These are phyloP conservation scores for Leishmania lainsoni DNA, from an alignment of 208 protist species.

Conservation along the genomic window DNA sequence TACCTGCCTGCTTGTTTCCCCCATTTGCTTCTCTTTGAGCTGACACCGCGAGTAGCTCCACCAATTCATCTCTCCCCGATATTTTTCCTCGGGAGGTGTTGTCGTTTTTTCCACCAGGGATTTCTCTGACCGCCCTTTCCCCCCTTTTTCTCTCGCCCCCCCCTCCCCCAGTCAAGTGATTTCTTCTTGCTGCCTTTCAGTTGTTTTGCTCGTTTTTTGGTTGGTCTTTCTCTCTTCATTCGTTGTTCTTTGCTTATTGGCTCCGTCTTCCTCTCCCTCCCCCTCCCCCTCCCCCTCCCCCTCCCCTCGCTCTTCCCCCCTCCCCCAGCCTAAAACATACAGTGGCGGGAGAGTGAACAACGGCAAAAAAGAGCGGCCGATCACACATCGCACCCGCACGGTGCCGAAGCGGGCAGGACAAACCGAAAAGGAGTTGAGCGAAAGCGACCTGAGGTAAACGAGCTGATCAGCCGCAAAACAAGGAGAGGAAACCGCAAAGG, in stretches of 20 bases:
- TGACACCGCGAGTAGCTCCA: background rate
- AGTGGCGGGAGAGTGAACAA: conserved; percentile 3
- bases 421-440: too few species aligned
- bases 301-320: background rate
- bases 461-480: conserved; percentile 8
- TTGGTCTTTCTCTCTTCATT: background rate
- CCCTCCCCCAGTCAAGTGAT: background rate
- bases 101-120: background rate
- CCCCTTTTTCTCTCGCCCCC: background rate
- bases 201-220: background rate
- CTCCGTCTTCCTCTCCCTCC: background rate
- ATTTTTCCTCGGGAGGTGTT: background rate
- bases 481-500: background rate
- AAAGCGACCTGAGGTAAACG: too few species aligned
- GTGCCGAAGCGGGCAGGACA: too few species aligned
- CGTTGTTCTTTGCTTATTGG: background rate
- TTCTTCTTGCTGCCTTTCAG: conserved; percentile 4
- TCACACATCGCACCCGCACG: too few species aligned
- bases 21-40: background rate
- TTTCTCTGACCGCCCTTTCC: background rate
- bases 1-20: background rate
- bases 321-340: background rate
- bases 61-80: background rate
- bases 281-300: background rate
- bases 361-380: too few species aligned